Evolutionary conservation across 2,329 filamentous ascomycete species (phyloP).

Genomic region (Trichoderma cornu-damae): DNA sequence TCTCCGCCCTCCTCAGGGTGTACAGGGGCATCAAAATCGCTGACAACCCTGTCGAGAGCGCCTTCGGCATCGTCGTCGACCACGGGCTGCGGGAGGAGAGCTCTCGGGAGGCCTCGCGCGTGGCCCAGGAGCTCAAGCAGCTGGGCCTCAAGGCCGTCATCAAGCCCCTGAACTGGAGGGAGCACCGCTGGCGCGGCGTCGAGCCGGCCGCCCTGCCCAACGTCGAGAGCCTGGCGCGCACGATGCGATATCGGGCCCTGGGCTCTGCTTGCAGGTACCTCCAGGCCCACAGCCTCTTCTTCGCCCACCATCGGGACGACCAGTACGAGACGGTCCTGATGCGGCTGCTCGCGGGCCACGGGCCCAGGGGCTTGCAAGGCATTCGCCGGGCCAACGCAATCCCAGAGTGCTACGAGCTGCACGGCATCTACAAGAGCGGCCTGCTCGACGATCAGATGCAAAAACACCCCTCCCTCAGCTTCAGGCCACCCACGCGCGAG

Average conservation of each 20-base stretch:
- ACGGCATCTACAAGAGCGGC: constrained; percentile 65
- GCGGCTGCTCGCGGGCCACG: constrained; percentile 64
- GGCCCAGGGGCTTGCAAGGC: constrained; percentile 64
- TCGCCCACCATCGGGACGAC: constrained; percentile 87
- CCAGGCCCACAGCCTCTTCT: constrained; percentile 57
- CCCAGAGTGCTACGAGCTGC: constrained; percentile 76
- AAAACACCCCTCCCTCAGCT: constrained; percentile 35
- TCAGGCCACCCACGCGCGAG: constrained; percentile 30
- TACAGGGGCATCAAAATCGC: constrained; percentile 37
- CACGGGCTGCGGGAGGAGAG: constrained; percentile 53
- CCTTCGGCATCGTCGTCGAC: constrained; percentile 50
- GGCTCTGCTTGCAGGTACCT: constrained; percentile 53
- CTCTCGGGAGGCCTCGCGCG: constrained; percentile 45
- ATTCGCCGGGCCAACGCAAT: constrained; percentile 63
- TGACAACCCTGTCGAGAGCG: constrained; percentile 41
- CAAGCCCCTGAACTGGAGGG: constrained; percentile 44
- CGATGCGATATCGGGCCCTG: constrained; percentile 65
- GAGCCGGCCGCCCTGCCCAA: constrained; percentile 46
- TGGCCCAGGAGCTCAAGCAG: constrained; percentile 37
- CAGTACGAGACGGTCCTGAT: constrained; percentile 85
- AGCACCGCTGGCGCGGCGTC: constrained; percentile 27
- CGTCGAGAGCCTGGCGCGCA: constrained; percentile 73
- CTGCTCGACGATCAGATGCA: constrained; percentile 43
- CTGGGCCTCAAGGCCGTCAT: constrained; percentile 33
- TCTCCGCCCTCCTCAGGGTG: constrained; percentile 42